These are phyloP conservation scores for Mycocentrospora acerina DNA, from an alignment of 2,329 filamentous ascomycete genomes.

Conservation along the genomic window DNA sequence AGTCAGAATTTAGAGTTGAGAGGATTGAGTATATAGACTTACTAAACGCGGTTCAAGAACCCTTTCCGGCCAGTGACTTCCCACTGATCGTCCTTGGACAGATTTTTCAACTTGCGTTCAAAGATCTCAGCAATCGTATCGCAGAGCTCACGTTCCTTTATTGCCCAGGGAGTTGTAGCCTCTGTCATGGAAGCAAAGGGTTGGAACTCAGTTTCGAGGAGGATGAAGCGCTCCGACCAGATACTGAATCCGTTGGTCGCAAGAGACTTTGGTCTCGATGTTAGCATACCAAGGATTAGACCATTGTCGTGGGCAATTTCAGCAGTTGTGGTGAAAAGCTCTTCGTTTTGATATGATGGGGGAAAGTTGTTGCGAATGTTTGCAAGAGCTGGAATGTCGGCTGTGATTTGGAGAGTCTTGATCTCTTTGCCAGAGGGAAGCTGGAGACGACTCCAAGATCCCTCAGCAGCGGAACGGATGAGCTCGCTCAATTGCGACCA, in stretches of 20 bases:
- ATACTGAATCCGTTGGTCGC: conserved; percentile 23
- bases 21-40: too few relatives aligned
- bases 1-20: too few relatives aligned
- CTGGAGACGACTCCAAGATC: conserved; percentile 15
- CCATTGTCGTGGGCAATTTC: conserved; percentile 26
- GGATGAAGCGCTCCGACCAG: conserved; percentile 33
- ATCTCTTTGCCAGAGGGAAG: conserved; percentile 28
- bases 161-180: conserved; percentile 18
- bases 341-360: conserved; percentile 20
- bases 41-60: conserved; percentile 28
- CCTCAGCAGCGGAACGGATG: conserved; percentile 14
- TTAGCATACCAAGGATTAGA: conserved; percentile 22
- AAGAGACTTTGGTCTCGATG: conserved; percentile 25
- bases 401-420: conserved; percentile 20
- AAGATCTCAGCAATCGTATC: conserved; percentile 28
- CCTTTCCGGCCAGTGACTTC: conserved; percentile 19
- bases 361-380: conserved; percentile 27
- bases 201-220: conserved; percentile 30
- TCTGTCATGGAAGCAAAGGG: conserved; percentile 21
- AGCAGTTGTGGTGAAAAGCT: conserved; percentile 19
- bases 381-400: conserved; percentile 17
- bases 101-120: conserved; percentile 29
- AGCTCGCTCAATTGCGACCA: conserved; percentile 22
- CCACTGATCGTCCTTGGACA: conserved; percentile 33
- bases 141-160: conserved; percentile 20